These are phyloP conservation scores for Pseudophaeomoniella oleicola DNA, from an alignment of 2,329 filamentous ascomycete species.

Conservation along the genomic window DNA sequence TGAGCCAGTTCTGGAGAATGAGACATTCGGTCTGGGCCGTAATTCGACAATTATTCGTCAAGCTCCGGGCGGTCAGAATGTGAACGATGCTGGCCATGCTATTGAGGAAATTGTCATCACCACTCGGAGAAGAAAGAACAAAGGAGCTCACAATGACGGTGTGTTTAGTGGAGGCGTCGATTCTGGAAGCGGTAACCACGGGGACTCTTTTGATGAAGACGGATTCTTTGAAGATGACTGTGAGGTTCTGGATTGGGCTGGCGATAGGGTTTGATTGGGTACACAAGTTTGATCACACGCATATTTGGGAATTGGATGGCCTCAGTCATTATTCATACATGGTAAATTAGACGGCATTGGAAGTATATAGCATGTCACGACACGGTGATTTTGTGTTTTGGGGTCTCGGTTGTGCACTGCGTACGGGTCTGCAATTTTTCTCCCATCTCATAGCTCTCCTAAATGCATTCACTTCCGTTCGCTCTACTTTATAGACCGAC, in stretches of 20 bases:
- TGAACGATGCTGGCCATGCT: conserved; percentile 38
- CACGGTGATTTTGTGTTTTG: too few relatives aligned
- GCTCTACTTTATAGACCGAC: conserved; percentile 22
- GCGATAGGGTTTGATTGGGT: conserved; percentile 38
- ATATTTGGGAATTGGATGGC: too few relatives aligned
- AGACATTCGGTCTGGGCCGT: conserved; percentile 15
- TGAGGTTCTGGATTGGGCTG: conserved; percentile 77
- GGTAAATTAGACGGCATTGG: too few relatives aligned
- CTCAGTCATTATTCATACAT: too few relatives aligned
- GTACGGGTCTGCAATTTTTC: too few relatives aligned
- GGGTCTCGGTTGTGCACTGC: too few relatives aligned
- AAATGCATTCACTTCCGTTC: too few relatives aligned
- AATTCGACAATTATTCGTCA: conserved; percentile 24
- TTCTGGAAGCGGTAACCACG: conserved; percentile 24
- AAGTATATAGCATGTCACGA: too few relatives aligned
- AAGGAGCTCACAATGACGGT: conserved; percentile 8
- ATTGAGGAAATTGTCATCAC: conserved; percentile 71
- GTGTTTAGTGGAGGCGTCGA: conserved; percentile 23
- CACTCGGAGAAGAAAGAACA: conserved; percentile 51
- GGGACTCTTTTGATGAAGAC: conserved; percentile 37
- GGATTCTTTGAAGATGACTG: conserved; percentile 87
- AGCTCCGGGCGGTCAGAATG: conserved; percentile 23
- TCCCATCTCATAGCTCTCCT: too few relatives aligned
- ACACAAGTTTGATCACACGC: too few relatives aligned
- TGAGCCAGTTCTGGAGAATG: conserved; percentile 16